Percentiles rank a stretch among this genome's conserved stretches.
phyloP scores from a whole-genome alignment of 1,284 basidiomycete species.

The Trichosporon asahii region DNA sequence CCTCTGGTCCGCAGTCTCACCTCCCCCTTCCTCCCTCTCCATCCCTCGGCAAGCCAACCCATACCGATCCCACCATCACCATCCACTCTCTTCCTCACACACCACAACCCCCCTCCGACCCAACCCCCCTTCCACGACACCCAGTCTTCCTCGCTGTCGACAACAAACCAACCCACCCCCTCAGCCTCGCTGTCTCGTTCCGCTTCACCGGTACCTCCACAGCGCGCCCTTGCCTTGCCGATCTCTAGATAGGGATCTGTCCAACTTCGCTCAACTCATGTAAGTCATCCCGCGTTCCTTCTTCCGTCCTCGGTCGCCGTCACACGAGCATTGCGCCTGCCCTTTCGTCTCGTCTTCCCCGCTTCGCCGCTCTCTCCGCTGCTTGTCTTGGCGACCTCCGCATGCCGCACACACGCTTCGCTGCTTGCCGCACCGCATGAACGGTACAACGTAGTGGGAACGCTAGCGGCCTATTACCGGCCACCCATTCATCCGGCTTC shows the following conservation, averaged over 20 bases:
- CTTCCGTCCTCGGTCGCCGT: not conserved
- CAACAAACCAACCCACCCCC: not conserved
- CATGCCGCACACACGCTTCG: not conserved
- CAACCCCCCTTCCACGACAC: not conserved
- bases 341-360: not conserved
- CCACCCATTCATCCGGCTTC: not conserved
- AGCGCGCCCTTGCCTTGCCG: not conserved
- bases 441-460: not conserved
- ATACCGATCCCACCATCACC: not conserved
- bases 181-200: not conserved
- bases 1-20: not conserved
- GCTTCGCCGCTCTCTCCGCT: not conserved
- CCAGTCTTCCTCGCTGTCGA: not conserved
- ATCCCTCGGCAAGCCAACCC: not conserved
- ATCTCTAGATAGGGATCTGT: not conserved
- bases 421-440: not conserved
- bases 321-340: not conserved
- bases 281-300: not conserved
- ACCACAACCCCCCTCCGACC: not conserved
- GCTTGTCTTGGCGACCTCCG: not conserved
- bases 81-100: not conserved
- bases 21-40: not conserved
- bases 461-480: slow-evolving; percentile 10
- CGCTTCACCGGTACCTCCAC: not conserved
- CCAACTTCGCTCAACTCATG: not conserved